A percentile compares a stretch with the other conserved stretches of the same genome.
phyloP scores from a whole-genome alignment of 306 rosid genomes.

The Vigna angularis region DNA sequence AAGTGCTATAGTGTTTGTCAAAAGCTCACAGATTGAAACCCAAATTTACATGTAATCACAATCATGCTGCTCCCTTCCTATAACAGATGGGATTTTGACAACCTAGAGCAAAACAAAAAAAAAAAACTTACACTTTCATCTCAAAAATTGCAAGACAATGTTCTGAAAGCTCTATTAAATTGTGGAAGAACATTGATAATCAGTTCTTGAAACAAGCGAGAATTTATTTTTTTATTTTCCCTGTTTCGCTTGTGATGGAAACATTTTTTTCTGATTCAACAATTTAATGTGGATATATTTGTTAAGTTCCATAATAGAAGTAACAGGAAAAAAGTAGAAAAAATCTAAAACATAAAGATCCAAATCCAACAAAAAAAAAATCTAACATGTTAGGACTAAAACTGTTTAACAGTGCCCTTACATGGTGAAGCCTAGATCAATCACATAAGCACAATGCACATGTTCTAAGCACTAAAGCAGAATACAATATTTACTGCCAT shows the following conservation, averaged over 20 bases:
- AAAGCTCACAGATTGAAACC: too few species aligned
- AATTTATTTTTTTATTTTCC: background rate
- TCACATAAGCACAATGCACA: background rate
- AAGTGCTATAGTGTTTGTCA: too few species aligned
- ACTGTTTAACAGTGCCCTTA: background rate
- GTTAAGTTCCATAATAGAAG: background rate
- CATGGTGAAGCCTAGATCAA: constrained; percentile 11
- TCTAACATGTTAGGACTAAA: too few species aligned
- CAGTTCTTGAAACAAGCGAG: background rate
- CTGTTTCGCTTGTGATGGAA: background rate
- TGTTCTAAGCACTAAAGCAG: constrained; percentile 16
- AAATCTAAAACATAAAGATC: background rate
- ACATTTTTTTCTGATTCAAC: background rate
- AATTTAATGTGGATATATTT: background rate
- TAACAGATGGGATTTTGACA: too few species aligned
- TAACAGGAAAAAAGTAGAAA: background rate
- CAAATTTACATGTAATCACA: too few species aligned
- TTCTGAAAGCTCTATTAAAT: background rate
- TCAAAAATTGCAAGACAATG: background rate
- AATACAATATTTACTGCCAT: constrained; percentile 37
- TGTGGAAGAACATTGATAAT: background rate
- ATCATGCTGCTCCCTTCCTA: too few species aligned
- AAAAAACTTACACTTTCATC: background rate
- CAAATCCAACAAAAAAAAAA: background rate
- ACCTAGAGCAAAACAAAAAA: too few species aligned